Evolutionary conservation across 441 rosid genomes (phyloP).

Genomic region (Aquilaria agallochum): DNA sequence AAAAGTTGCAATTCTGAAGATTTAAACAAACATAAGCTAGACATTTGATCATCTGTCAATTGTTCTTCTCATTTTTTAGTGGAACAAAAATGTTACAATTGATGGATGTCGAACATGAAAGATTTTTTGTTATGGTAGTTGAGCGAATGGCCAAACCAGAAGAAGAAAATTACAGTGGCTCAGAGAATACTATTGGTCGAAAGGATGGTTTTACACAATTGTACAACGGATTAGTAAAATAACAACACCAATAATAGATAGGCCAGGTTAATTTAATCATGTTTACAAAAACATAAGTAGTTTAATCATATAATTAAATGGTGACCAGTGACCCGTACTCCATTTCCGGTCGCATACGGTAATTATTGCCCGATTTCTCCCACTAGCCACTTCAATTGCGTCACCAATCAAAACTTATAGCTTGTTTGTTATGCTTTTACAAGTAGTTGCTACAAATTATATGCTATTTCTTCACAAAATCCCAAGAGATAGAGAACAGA

Average conservation of each 20-base stretch:
- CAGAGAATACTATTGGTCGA: conserved; percentile 10
- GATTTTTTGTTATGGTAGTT: conserved; percentile 43
- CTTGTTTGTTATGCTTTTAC: conserved; percentile 20
- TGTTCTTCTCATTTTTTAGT: no score
- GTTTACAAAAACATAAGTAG: background rate
- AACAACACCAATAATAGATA: background rate
- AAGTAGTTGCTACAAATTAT: background rate
- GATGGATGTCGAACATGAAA: background rate
- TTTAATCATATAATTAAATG: background rate
- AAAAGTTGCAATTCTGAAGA: conserved; percentile 16
- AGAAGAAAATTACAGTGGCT: conserved; percentile 22
- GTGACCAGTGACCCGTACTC: background rate
- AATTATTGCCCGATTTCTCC: conserved; percentile 9
- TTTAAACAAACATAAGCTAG: conserved; percentile 13
- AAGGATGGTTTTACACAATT: conserved; percentile 2
- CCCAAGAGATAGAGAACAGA: background rate
- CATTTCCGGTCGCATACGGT: background rate
- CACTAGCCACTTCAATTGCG: conserved; percentile 34
- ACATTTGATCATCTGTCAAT: background rate
- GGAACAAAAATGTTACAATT: background rate
- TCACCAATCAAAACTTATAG: conserved; percentile 35
- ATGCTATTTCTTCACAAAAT: background rate
- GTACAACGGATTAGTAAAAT: background rate
- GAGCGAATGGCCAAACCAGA: conserved; percentile 40
- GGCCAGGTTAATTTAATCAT: background rate